Base-by-base conservation (phyloP, 148 eudicot species). In the Cornus florida region DNA sequence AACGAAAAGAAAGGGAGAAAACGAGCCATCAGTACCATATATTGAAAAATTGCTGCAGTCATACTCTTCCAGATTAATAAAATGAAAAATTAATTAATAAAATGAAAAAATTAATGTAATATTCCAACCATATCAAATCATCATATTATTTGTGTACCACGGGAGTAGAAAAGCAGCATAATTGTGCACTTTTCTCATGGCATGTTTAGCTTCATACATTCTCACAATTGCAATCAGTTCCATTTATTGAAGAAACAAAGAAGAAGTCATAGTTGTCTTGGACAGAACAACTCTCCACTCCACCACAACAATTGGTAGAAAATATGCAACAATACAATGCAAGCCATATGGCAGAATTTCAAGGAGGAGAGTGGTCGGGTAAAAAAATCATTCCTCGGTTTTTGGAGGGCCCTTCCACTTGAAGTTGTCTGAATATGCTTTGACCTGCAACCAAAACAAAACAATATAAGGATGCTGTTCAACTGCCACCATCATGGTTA, bases 341-440 rank as follows among this genome's bases (percentile, higher is more conserved):
- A 79, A 78, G 80, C 56, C 43, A 31, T 38, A 57, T 65, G 39
- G 50, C 67, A 43, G 12, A 31, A 17, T 70, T 71, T n/a, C 62
- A 59, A 35, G 3, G 13, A 32, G 10, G 62, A 64, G 20, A 39
- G 10, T 33, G 31, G 67, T 13, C 1, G 12, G 23, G 39, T 32
- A 19, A 14, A 48, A 14, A 16, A 62, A 69, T 72, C 72, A 75
- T 76, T 69, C 78, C 75, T 67, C 76, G 11, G 87, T 28, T 78
- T 85, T 71, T 0, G 88, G 84, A 77, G 67, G 88, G 22, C 92
- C 92, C 87, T 89, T 89, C 92, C 92, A 89, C 79, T 87, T 89
- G 84, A 89, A 89, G 87, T 89, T 89, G 81, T 89, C 90, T 32
- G 92, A 88, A 80, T 89, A 89, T 73, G 92, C 77, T 84, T 85